Evolutionary conservation across 2,329 filamentous ascomycete species (phyloP).

Genomic region (Aspergillus aculeatinus): DNA sequence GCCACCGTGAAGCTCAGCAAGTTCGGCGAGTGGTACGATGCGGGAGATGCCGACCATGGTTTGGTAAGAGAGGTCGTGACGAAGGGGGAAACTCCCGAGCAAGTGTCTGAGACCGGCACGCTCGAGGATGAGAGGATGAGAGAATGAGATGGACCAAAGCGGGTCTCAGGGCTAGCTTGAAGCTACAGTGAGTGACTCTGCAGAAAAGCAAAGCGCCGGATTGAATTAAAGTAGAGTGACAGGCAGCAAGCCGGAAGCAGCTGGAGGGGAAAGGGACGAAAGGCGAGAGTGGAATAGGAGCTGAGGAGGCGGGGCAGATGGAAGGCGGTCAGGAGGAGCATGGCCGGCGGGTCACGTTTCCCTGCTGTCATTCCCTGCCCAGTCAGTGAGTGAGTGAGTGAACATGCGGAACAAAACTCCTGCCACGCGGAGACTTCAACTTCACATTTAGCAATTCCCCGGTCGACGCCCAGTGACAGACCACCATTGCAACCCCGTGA

Average conservation of each 20-base stretch:
- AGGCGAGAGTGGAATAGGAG: conserved; percentile 6
- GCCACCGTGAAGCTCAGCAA: conserved; percentile 31
- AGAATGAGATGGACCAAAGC: not conserved
- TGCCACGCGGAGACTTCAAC: not conserved
- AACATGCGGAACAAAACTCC: not conserved
- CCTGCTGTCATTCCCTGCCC: not conserved
- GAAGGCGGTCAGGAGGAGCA: not conserved
- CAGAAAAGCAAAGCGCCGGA: not conserved
- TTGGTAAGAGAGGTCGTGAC: conserved; percentile 12
- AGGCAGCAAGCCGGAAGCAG: conserved; percentile 6
- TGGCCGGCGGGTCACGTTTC: not conserved
- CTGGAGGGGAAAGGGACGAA: not conserved
- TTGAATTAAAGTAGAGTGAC: not conserved
- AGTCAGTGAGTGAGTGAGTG: too few species aligned
- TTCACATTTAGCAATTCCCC: not conserved
- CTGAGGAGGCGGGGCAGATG: conserved; percentile 4
- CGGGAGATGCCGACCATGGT: conserved; percentile 26
- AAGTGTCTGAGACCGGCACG: not conserved
- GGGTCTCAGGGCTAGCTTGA: not conserved
- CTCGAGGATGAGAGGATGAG: not conserved
- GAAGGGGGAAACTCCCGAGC: conserved; percentile 6
- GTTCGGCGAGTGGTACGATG: conserved; percentile 25
- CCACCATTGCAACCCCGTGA: too few species aligned
- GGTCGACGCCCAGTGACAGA: not conserved
- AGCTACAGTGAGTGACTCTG: not conserved